Percentiles rank a stretch among this genome's conserved stretches.
Conservation (phyloP, 2,329 filamentous ascomycete genomes). For the Achaetomium macrosporum region DNA sequence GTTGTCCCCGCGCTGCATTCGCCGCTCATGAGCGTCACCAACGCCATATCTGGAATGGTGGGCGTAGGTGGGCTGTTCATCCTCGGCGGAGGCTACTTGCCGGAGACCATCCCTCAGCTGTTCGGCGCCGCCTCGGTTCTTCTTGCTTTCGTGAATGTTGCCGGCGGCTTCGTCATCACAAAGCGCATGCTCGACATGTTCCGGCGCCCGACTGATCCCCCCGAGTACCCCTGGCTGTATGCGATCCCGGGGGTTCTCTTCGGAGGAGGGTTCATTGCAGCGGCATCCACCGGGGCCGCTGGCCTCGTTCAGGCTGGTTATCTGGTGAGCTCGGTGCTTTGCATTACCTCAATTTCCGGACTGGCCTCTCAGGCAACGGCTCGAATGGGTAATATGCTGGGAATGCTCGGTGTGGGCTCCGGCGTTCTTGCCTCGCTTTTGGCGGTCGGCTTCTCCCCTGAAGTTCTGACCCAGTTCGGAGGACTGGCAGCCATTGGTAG, state of each 20-base stretch:
- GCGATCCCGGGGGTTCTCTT: conserved; percentile 71
- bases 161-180: conserved; percentile 84
- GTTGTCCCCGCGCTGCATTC: conserved; percentile 79
- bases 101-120: conserved; percentile 70
- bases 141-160: conserved; percentile 81
- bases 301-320: conserved; percentile 85
- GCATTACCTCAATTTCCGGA: conserved; percentile 76
- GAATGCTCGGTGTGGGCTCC: conserved; percentile 76
- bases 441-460: conserved; percentile 73
- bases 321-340: conserved; percentile 75
- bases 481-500: conserved; percentile 66
- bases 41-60: conserved; percentile 88
- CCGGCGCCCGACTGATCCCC: conserved; percentile 76
- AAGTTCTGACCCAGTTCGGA: conserved; percentile 75
- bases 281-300: conserved; percentile 73
- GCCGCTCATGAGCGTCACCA: conserved; percentile 87
- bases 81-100: conserved; percentile 74
- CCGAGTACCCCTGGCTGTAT: conserved; percentile 85
- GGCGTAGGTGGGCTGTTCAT: conserved; percentile 85
- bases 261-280: conserved; percentile 73
- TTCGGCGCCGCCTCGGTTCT: conserved; percentile 77
- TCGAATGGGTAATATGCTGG: conserved; percentile 77
- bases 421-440: conserved; percentile 78
- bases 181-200: conserved; percentile 95
- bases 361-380: conserved; percentile 79